Conservation (phyloP, 164 flowering plant species). For the Protea cynaroides region DNA sequence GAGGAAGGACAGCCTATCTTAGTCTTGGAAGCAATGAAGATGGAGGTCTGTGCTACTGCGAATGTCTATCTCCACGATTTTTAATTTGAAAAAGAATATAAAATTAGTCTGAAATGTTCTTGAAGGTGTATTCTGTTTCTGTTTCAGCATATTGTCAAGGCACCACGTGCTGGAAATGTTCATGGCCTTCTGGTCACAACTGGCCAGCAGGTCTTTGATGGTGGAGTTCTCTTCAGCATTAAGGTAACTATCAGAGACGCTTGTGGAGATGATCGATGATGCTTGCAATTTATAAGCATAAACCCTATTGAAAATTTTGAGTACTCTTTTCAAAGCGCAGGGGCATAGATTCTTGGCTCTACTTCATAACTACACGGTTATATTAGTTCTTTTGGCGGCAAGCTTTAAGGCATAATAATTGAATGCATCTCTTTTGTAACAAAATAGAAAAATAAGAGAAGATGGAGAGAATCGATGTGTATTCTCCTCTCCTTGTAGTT, state of each 20-base stretch:
- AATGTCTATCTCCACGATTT: conserved; percentile 5
- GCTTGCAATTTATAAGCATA: not conserved
- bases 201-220: conserved; percentile 85
- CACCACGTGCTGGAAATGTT: conserved; percentile 63
- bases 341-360: not conserved
- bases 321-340: not conserved
- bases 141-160: conserved; percentile 82
- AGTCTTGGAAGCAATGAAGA: conserved; percentile 97
- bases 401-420: no score
- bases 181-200: conserved; percentile 53
- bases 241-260: conserved; percentile 34
- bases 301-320: not conserved
- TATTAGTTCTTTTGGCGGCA: not conserved
- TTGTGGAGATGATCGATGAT: not conserved
- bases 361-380: not conserved
- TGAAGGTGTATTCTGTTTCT: conserved; percentile 5
- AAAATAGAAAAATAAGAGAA: no score
- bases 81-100: not conserved
- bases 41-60: conserved; percentile 70
- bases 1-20: conserved; percentile 70
- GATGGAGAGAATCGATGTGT: no score
- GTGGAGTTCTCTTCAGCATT: conserved; percentile 55
- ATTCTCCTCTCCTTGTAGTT: no score
- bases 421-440: no score
- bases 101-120: not conserved